Percentiles rank a stretch among this genome's conserved stretches.
Evolutionary conservation across 257 asterid species (phyloP).

Genomic region (Penstemon davidsonii): DNA sequence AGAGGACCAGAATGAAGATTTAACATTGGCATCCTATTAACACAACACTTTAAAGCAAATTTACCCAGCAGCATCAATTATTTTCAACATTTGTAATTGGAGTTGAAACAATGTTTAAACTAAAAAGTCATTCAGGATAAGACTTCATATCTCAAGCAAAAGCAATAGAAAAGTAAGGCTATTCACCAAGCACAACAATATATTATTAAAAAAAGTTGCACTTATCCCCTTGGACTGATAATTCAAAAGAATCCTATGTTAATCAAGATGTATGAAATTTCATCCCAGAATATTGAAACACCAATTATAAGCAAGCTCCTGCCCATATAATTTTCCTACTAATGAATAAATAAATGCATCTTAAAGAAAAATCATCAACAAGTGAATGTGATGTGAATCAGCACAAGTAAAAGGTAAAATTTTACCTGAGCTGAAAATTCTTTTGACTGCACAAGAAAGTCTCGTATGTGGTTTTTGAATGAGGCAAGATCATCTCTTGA

Average conservation of each 20-base stretch:
- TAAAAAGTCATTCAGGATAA: neutral
- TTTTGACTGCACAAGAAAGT: slow-evolving; percentile 94
- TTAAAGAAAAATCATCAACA: slow-evolving; percentile 9
- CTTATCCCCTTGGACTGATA: neutral
- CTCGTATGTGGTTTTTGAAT: slow-evolving; percentile 87
- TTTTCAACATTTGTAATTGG: neutral
- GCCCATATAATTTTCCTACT: neutral
- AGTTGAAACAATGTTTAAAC: no score
- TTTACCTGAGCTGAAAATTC: slow-evolving; percentile 97
- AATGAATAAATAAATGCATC: neutral
- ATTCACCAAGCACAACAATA: neutral
- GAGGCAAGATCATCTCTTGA: slow-evolving; percentile 61
- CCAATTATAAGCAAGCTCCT: neutral
- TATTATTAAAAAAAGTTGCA: neutral
- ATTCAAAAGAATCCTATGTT: neutral
- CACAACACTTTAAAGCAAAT: neutral
- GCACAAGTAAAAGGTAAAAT: neutral
- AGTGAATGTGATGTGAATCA: slow-evolving; percentile 3
- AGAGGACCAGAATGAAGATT: neutral
- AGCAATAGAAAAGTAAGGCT: neutral
- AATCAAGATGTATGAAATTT: neutral
- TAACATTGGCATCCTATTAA: neutral
- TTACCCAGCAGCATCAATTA: slow-evolving; percentile 4
- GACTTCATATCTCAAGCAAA: neutral
- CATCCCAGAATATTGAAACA: neutral